Conservation (phyloP, 2,329 filamentous ascomycete genomes). For the Macrophomina phaseolina region DNA sequence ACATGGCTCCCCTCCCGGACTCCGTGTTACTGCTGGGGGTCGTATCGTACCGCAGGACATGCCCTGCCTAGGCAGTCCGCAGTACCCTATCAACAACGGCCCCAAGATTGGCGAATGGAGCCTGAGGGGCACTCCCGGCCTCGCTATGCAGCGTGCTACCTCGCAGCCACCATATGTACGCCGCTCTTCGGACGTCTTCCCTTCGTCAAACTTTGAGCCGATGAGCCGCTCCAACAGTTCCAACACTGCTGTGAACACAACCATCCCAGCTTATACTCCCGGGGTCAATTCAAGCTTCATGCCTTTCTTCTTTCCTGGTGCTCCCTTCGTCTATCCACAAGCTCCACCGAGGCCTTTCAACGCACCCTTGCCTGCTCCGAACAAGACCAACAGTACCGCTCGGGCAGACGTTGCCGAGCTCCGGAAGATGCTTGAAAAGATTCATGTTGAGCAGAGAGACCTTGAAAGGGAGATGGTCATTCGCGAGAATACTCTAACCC, state of each 20-base stretch:
- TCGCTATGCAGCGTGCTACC: slow-evolving; percentile 6
- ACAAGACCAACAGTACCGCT: not conserved
- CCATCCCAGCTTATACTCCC: not conserved
- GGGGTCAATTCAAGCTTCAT: not conserved
- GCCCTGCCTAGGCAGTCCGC: slow-evolving; percentile 39
- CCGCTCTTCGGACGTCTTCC: slow-evolving; percentile 13
- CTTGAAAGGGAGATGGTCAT: slow-evolving; percentile 36
- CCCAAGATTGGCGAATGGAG: not conserved
- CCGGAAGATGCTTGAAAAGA: slow-evolving; percentile 43
- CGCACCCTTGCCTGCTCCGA: slow-evolving; percentile 24
- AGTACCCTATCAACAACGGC: slow-evolving; percentile 38
- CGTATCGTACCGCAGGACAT: slow-evolving; percentile 57
- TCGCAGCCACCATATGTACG: slow-evolving; percentile 17
- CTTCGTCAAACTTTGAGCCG: slow-evolving; percentile 7
- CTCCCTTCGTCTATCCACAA: not conserved
- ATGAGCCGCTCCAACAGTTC: slow-evolving; percentile 25
- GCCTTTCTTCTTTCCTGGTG: slow-evolving; percentile 11
- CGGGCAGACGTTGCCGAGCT: slow-evolving; percentile 37
- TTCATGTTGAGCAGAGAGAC: slow-evolving; percentile 42
- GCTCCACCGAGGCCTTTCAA: slow-evolving; percentile 3
- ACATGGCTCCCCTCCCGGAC: slow-evolving; percentile 57
- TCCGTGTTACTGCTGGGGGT: slow-evolving; percentile 59
- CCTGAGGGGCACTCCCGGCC: not conserved
- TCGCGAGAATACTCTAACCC: slow-evolving; percentile 2
- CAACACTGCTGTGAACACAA: slow-evolving; percentile 17